Conservation (phyloP, 2,329 filamentous ascomycete genomes). For the Sporothrix pallida region DNA sequence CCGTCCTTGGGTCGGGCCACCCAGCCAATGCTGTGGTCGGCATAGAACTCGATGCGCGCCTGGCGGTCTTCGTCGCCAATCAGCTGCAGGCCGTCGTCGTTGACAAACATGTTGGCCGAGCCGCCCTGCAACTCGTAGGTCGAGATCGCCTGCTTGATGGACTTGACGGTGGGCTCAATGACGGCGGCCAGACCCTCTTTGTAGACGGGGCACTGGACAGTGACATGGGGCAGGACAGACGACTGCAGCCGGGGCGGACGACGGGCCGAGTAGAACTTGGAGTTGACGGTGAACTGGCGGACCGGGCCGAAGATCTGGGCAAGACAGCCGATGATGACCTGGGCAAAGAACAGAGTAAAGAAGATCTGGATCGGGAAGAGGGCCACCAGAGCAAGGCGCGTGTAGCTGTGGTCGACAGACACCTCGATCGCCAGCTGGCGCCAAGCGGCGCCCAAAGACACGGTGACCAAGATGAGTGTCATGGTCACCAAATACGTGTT, state of each 20-base stretch:
- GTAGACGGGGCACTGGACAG: constrained; percentile 86
- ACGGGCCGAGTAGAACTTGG: constrained; percentile 80
- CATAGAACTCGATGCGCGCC: constrained; percentile 70
- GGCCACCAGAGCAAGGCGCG: constrained; percentile 67
- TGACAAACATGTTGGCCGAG: constrained; percentile 78
- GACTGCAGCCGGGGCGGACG: constrained; percentile 66
- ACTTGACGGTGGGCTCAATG: constrained; percentile 77
- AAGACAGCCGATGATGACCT: constrained; percentile 77
- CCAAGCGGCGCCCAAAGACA: constrained; percentile 72
- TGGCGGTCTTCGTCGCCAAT: constrained; percentile 66
- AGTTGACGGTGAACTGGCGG: constrained; percentile 74
- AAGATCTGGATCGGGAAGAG: constrained; percentile 76
- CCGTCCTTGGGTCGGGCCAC: constrained; percentile 69
- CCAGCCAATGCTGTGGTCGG: constrained; percentile 72
- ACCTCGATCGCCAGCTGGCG: constrained; percentile 72
- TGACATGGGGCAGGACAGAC: constrained; percentile 70
- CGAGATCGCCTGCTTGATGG: constrained; percentile 77
- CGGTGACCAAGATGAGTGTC: constrained; percentile 68
- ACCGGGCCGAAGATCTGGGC: constrained; percentile 79
- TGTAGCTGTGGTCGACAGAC: constrained; percentile 66
- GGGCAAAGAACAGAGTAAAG: constrained; percentile 81
- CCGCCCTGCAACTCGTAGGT: constrained; percentile 79
- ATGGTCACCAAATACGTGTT: constrained; percentile 72
- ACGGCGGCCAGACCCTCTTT: constrained; percentile 80
- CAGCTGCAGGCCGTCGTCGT: constrained; percentile 76